Percentiles rank a stretch among this genome's conserved stretches.
Evolutionary conservation across 176 grass and related monocot species (phyloP).

Genomic region (Aegilops sharonensis): DNA sequence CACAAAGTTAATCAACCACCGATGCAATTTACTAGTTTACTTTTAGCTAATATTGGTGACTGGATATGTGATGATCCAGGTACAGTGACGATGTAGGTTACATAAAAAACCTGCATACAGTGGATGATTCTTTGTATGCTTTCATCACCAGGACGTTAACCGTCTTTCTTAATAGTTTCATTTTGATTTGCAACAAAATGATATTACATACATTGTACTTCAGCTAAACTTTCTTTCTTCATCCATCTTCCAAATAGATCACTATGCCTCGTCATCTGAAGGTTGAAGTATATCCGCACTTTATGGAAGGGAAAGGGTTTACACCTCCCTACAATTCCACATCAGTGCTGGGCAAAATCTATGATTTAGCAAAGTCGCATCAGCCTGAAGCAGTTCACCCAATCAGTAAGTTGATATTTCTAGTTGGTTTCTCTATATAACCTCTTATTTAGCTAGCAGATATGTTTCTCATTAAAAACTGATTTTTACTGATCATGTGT

Average conservation of each 20-base stretch:
- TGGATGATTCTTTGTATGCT: no score
- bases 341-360: conserved; percentile 57
- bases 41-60: background rate
- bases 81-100: background rate
- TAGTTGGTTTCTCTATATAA: background rate
- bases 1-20: background rate
- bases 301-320: conserved; percentile 38
- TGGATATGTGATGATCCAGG: background rate
- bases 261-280: conserved; percentile 36
- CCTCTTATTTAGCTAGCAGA: background rate
- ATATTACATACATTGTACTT: background rate
- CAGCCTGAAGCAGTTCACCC: conserved; percentile 30
- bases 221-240: background rate
- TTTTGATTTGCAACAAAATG: no score
- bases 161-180: no score
- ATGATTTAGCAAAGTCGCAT: conserved; percentile 44
- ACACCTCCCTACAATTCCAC: conserved; percentile 35
- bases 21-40: background rate
- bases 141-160: no score
- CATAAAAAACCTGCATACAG: no score
- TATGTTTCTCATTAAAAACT: background rate
- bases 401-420: conserved; percentile 35
- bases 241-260: conserved; percentile 35
- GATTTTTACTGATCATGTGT: background rate
- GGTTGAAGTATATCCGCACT: conserved; percentile 60